These are phyloP conservation scores for Solanum clarkiae DNA, from an alignment of 257 asterid species.

Conservation along the genomic window DNA sequence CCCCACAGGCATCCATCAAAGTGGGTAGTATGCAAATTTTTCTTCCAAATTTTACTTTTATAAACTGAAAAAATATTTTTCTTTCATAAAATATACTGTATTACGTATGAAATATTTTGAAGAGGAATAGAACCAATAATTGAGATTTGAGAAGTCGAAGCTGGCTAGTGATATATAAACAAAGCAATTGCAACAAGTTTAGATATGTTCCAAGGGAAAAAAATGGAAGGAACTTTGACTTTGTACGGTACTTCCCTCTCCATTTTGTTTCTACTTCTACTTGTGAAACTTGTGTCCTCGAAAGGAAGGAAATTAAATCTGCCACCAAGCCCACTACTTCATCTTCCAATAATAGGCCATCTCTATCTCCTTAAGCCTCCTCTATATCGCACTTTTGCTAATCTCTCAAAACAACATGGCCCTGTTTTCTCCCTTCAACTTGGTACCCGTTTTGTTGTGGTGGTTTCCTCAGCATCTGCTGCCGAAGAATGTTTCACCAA, in stretches of 20 bases:
- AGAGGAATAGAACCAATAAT: not conserved
- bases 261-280: not conserved
- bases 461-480: conserved; percentile 26
- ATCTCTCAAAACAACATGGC: conserved; percentile 8
- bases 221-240: not conserved
- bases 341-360: conserved; percentile 47
- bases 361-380: conserved; percentile 46
- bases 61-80: not conserved
- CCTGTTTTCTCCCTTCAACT: conserved; percentile 43
- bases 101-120: not conserved
- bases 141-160: not conserved
- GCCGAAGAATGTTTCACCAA: conserved; percentile 56
- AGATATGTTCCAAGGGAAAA: not conserved
- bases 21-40: not conserved
- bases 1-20: not conserved
- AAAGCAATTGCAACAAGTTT: not conserved
- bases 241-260: not conserved
- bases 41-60: not conserved
- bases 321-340: conserved; percentile 30
- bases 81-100: not conserved
- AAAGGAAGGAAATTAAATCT: conserved; percentile 5
- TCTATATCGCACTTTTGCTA: conserved; percentile 17
- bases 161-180: not conserved
- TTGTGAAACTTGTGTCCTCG: not conserved
- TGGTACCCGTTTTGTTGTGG: conserved; percentile 37